Base-by-base conservation (phyloP, 129 eudicot species). In the Escallonia herrerae region DNA sequence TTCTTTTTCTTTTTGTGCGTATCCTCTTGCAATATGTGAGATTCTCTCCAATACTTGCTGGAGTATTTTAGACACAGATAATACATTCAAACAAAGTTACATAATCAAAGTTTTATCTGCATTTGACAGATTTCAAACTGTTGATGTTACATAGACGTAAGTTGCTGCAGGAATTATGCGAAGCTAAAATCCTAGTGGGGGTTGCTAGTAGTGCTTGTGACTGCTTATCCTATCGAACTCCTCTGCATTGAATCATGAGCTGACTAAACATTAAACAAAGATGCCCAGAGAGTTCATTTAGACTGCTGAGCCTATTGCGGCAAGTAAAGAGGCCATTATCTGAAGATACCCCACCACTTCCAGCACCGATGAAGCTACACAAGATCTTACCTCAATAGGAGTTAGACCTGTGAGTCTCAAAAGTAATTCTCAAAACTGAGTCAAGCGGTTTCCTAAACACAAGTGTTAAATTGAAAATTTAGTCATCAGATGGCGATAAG, bases 401-500 rank as follows among this genome's bases (percentile, higher is more conserved):
- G 2, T 77, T 82, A 0, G 51, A 12, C 0, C 60, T 77, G 49
- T 78, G 87, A 37, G 53, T 52, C 33, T 63, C 73, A 60, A 77
- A 22, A 82, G 57, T 77, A 74, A 3, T 22, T 37, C 40, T 84
- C 69, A 22, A 64, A 88, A 88, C 62, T 80, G 78, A 3, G 78
- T 61, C 13, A 84, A 0, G 63, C 80, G 2, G 91, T 84, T 56
- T 78, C 83, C 13, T 65, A 11, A 57, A 78, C 93, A 39, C 85
- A 89, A 4, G 96, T 94, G 39, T 88, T 84, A 58, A 88, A 84
- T 63, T 88, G 96, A 57, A 84, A 88, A 64, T 88, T 88, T 5
- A 89, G 94, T 46, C 8, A 89, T 85, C 5, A 77, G 6, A 56
- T 74, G 77, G 2, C 83, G 83, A 47, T 82, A 80, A 6, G 75